Evolutionary conservation across 306 rosid genomes (phyloP).

Genomic region (Quercus variabilis): DNA sequence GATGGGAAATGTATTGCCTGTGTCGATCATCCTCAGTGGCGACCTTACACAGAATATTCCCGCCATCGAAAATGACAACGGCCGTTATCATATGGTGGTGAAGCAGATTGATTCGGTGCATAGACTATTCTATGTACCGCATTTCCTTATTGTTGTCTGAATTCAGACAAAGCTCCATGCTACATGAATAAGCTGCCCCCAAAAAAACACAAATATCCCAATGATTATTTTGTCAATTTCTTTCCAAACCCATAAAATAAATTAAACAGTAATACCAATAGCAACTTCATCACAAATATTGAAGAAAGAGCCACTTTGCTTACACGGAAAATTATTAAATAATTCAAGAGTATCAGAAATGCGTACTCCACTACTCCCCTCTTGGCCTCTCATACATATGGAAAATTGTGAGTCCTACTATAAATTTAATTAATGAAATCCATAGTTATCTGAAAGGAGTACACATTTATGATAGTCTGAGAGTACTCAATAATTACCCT

Average conservation of each 20-base stretch:
- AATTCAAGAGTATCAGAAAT: too few species aligned
- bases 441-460: too few species aligned
- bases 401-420: too few species aligned
- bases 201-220: neutral
- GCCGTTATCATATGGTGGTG: slow-evolving; percentile 44
- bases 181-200: slow-evolving; percentile 80
- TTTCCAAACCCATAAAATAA: neutral
- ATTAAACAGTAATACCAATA: too few species aligned
- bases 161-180: slow-evolving; percentile 83
- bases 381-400: too few species aligned
- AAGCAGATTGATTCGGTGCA: slow-evolving; percentile 57
- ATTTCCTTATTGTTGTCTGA: slow-evolving; percentile 53
- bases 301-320: too few species aligned
- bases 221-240: neutral
- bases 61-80: slow-evolving; percentile 55
- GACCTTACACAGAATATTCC: slow-evolving; percentile 41
- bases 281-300: too few species aligned
- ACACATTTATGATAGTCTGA: too few species aligned
- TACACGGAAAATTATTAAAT: too few species aligned
- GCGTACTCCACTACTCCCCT: too few species aligned
- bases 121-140: slow-evolving; percentile 72
- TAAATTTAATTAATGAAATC: too few species aligned
- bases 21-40: slow-evolving; percentile 42
- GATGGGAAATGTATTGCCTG: slow-evolving; percentile 14
- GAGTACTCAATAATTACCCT: too few species aligned